Percentiles rank a stretch among this genome's conserved stretches.
Evolutionary conservation across 129 eudicot genomes (phyloP).

Genomic region (Tagetes erecta): DNA sequence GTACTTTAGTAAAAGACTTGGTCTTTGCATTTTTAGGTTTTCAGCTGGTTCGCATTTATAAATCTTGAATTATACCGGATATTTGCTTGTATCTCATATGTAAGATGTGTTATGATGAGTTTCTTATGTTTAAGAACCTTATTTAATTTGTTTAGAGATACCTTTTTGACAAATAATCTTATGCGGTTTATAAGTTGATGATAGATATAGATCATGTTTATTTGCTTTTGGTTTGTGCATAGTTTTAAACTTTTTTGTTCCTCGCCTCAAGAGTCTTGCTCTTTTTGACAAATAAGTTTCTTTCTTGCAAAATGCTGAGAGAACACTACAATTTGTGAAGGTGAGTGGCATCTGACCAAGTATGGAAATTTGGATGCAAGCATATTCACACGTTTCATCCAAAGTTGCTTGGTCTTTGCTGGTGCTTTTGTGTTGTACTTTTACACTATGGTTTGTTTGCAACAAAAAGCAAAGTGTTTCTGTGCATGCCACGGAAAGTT

Average conservation of each 20-base stretch:
- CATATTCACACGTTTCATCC: background rate
- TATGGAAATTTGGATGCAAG: background rate
- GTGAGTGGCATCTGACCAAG: background rate
- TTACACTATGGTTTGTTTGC: too few species aligned
- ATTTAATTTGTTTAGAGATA: too few species aligned
- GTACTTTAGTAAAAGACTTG: too few species aligned
- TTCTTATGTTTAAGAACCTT: too few species aligned
- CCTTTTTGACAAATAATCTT: too few species aligned
- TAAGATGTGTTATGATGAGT: too few species aligned
- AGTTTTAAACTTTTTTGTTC: background rate
- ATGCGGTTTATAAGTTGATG: too few species aligned
- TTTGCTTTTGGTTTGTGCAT: background rate
- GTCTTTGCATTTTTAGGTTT: slow-evolving; percentile 1
- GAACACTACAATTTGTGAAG: background rate
- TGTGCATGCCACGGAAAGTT: too few species aligned
- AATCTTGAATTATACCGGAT: background rate
- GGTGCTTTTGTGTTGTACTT: too few species aligned
- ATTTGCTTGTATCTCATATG: too few species aligned
- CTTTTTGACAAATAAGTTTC: background rate
- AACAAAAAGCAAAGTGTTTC: too few species aligned
- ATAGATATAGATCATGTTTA: too few species aligned
- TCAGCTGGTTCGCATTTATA: background rate
- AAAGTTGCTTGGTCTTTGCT: background rate
- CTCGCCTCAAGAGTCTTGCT: background rate
- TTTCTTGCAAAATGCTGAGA: background rate